These are phyloP conservation scores for Karstenula rhodostoma DNA, from an alignment of 2,329 filamentous ascomycete genomes.

Conservation along the genomic window DNA sequence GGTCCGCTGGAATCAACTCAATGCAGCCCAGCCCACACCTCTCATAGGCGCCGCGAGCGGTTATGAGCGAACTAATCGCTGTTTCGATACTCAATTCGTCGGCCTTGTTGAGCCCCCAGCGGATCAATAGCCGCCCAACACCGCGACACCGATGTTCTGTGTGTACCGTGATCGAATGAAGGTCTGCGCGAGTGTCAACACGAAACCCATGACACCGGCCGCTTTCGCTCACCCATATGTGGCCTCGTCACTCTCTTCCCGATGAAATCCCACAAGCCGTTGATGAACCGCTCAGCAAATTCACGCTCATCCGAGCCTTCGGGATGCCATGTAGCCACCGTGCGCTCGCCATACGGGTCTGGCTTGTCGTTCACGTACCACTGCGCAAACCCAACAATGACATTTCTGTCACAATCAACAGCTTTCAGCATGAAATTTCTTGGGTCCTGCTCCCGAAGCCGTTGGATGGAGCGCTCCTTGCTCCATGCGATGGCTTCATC, in stretches of 20 bases:
- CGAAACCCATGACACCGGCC: background rate
- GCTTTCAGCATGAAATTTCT: conserved; percentile 27
- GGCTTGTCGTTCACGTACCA: conserved; percentile 29
- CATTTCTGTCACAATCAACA: conserved; percentile 23
- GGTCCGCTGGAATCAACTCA: conserved; percentile 29
- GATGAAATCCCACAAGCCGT: conserved; percentile 33
- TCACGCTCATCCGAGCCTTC: conserved; percentile 32
- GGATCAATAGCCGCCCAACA: conserved; percentile 45
- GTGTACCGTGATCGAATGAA: conserved; percentile 24
- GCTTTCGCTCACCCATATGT: conserved; percentile 27
- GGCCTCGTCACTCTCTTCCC: conserved; percentile 24
- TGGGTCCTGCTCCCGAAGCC: conserved; percentile 17
- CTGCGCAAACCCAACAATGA: conserved; percentile 26
- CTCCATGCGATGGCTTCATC: conserved; percentile 24
- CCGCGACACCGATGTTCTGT: conserved; percentile 46
- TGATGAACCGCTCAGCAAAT: conserved; percentile 35
- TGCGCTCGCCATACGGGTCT: conserved; percentile 17
- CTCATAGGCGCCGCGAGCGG: conserved; percentile 31
- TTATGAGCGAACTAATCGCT: conserved; percentile 26
- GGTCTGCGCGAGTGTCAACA: conserved; percentile 20
- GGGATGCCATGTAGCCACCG: conserved; percentile 28
- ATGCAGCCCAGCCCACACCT: conserved; percentile 30
- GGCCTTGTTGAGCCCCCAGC: conserved; percentile 49
- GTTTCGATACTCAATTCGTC: conserved; percentile 42
- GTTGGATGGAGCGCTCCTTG: background rate